phyloP scores from a whole-genome alignment of 208 protist genomes.

The Leishmania gerbilli region DNA sequence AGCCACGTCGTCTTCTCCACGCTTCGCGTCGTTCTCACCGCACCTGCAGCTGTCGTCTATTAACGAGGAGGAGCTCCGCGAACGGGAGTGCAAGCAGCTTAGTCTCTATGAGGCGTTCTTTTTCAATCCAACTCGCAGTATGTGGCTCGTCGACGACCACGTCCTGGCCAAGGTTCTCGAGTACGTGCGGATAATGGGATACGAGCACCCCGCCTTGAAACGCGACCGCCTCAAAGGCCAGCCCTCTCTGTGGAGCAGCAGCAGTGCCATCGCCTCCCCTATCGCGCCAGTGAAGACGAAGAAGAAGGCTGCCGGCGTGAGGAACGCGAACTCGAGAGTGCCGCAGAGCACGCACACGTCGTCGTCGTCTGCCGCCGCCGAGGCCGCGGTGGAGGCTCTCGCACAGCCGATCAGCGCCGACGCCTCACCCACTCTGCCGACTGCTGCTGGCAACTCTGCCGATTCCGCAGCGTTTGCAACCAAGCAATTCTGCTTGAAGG shows the following conservation, averaged over 20 bases:
- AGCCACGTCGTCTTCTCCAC: conserved; percentile 1
- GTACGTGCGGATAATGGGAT: conserved; percentile 78
- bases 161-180: conserved; percentile 75
- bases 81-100: conserved; percentile 35
- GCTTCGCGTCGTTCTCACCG: neutral
- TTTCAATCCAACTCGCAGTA: conserved; percentile 35
- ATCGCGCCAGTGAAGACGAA: conserved; percentile 14
- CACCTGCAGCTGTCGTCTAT: neutral
- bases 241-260: conserved; percentile 33
- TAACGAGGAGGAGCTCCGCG: conserved; percentile 21
- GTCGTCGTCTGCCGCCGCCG: conserved; percentile 10
- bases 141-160: conserved; percentile 73
- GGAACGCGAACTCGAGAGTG: neutral
- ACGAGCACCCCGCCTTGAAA: conserved; percentile 45
- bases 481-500: conserved; percentile 18
- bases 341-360: conserved; percentile 4
- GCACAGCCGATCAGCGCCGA: neutral
- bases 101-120: conserved; percentile 81
- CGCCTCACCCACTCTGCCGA: neutral
- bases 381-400: conserved; percentile 14
- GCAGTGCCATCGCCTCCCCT: conserved; percentile 26
- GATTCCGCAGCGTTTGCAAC: neutral
- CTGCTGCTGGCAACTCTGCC: neutral
- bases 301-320: neutral
- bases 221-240: conserved; percentile 26